Percentiles rank a stretch among this genome's conserved stretches.
These are phyloP conservation scores for Schizonepeta tenuifolia DNA, from an alignment of 257 asterid species.

Conservation along the genomic window DNA sequence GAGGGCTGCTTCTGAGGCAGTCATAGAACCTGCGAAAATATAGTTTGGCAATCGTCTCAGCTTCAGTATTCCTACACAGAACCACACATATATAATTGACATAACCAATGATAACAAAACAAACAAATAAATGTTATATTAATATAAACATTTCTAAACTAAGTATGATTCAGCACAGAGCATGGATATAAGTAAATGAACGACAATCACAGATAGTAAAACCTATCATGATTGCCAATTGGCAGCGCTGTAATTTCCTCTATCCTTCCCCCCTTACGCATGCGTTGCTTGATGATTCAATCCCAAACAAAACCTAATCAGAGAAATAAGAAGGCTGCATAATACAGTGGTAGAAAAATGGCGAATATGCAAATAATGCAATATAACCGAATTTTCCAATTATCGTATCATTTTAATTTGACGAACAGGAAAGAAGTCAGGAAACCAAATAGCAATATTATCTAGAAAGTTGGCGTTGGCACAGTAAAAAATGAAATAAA, in stretches of 20 bases:
- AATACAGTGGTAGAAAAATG: not conserved
- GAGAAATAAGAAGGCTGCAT: not conserved
- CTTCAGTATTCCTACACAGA: conserved; percentile 33
- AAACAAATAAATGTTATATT: not conserved
- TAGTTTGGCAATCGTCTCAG: conserved; percentile 24
- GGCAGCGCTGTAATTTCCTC: not conserved
- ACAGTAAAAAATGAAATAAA: not conserved
- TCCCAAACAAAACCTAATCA: not conserved
- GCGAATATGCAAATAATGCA: conserved; percentile 3
- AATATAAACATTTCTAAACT: conserved; percentile 12
- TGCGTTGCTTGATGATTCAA: conserved; percentile 1
- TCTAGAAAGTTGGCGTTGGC: not conserved
- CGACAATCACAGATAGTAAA: not conserved
- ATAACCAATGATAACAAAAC: conserved; percentile 1
- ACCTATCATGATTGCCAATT: conserved; percentile 14
- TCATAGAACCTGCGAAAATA: conserved; percentile 45
- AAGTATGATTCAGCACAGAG: conserved; percentile 1
- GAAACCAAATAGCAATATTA: not conserved
- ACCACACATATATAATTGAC: conserved; percentile 7
- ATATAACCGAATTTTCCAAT: not conserved
- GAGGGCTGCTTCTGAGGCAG: conserved; percentile 50
- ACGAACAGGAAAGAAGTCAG: not conserved
- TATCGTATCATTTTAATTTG: not conserved
- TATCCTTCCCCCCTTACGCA: not conserved
- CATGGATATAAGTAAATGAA: conserved; percentile 12